phyloP scores from a whole-genome alignment of 2,329 filamentous ascomycete species.

The Aspergillus caelatus region DNA sequence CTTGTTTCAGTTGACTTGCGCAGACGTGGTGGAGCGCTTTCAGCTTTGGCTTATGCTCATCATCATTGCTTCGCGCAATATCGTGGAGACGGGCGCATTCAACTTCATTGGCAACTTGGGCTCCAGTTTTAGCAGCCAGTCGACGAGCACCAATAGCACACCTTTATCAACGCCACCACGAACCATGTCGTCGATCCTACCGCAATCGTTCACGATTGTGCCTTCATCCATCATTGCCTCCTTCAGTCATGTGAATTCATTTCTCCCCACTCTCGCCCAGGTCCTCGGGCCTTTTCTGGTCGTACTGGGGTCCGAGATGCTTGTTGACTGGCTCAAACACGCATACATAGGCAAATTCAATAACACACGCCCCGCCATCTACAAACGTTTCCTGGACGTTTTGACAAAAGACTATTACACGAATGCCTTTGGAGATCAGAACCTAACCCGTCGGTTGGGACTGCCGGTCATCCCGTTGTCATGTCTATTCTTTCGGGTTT shows the following conservation, averaged over 20 bases:
- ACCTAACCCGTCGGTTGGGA: constrained; percentile 84
- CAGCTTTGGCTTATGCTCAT: constrained; percentile 97
- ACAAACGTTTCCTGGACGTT: constrained; percentile 87
- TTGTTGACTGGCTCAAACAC: constrained; percentile 96
- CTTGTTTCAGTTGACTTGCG: constrained; percentile 92
- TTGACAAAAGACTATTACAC: constrained; percentile 98
- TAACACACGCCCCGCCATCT: constrained; percentile 89
- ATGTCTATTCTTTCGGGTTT: constrained; percentile 91
- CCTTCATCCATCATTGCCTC: constrained; percentile 59
- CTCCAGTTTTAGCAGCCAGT: constrained; percentile 32
- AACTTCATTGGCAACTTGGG: constrained; percentile 53
- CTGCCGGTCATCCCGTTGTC: constrained; percentile 90
- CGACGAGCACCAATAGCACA: constrained; percentile 49
- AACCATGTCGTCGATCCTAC: constrained; percentile 71
- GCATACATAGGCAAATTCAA: constrained; percentile 99
- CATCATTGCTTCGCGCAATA: constrained; percentile 93
- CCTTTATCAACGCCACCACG: constrained; percentile 60
- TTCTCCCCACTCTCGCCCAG: constrained; percentile 62
- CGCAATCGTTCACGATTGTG: constrained; percentile 81
- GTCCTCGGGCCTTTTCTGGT: constrained; percentile 91
- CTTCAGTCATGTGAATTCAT: constrained; percentile 46
- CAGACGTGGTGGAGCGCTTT: constrained; percentile 94
- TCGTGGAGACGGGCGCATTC: constrained; percentile 90
- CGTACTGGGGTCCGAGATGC: constrained; percentile 92
- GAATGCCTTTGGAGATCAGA: constrained; percentile 88